phyloP scores from a whole-genome alignment of 805 yeast genomes.

The Yamadazyma kitorensis region DNA sequence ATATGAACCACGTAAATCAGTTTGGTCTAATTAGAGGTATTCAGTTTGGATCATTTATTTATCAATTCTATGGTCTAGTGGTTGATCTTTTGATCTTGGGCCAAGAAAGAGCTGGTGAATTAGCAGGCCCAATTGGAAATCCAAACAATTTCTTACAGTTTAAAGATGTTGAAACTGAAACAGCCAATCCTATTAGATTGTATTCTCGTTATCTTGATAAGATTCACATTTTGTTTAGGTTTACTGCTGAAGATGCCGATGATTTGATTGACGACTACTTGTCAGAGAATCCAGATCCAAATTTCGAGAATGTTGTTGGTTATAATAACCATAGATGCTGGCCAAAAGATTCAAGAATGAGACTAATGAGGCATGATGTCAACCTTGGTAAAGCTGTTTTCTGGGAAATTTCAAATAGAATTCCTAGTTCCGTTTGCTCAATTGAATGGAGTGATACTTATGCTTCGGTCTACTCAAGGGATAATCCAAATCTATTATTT shows the following conservation, averaged over 20 bases:
- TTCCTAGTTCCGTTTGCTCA: slow-evolving; percentile 72
- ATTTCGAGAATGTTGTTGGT: slow-evolving; percentile 80
- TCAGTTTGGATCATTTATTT: slow-evolving; percentile 85
- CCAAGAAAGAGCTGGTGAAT: slow-evolving; percentile 76
- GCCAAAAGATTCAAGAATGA: slow-evolving; percentile 93
- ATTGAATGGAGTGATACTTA: slow-evolving; percentile 77
- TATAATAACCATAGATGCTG: slow-evolving; percentile 89
- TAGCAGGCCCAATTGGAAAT: slow-evolving; percentile 71
- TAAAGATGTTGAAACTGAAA: slow-evolving; percentile 55
- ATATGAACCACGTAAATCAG: slow-evolving; percentile 90
- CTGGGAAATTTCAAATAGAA: slow-evolving; percentile 81
- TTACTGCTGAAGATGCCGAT: slow-evolving; percentile 67
- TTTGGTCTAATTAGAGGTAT: slow-evolving; percentile 86
- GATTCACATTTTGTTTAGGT: slow-evolving; percentile 74
- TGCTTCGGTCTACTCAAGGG: slow-evolving; percentile 86
- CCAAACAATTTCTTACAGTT: slow-evolving; percentile 84
- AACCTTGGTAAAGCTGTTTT: slow-evolving; percentile 87
- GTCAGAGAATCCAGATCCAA: slow-evolving; percentile 88
- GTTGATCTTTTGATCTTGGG: slow-evolving; percentile 83
- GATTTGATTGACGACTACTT: slow-evolving; percentile 74
- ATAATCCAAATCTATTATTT: slow-evolving; percentile 84
- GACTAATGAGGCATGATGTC: slow-evolving; percentile 85
- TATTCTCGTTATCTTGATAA: slow-evolving; percentile 84
- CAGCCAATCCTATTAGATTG: slow-evolving; percentile 69
- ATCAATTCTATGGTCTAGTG: slow-evolving; percentile 85